phyloP scores from a whole-genome alignment of 2,329 filamentous ascomycete species.

The Arthrobotrys musiformis region DNA sequence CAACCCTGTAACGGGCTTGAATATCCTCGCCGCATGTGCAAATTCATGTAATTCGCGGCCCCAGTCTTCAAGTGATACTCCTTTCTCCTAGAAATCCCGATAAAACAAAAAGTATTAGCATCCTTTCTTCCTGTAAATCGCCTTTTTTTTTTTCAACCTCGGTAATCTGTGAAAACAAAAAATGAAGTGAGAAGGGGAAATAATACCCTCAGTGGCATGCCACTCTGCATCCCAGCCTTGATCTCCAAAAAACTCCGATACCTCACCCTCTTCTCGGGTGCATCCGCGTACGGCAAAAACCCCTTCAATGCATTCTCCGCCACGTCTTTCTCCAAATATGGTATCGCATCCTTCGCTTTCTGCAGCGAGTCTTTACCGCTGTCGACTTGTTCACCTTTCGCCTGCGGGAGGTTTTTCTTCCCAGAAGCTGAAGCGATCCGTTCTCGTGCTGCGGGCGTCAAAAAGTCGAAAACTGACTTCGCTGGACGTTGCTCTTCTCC shows the following conservation, averaged over 20 bases:
- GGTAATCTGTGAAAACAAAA: neutral
- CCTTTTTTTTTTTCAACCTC: neutral
- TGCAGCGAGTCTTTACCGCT: slow-evolving; percentile 72
- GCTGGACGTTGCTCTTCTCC: slow-evolving; percentile 84
- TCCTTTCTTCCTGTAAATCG: neutral
- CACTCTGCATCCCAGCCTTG: slow-evolving; percentile 72
- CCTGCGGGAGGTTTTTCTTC: slow-evolving; percentile 79
- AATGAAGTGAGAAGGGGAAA: neutral
- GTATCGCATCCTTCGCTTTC: slow-evolving; percentile 66
- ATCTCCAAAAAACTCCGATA: slow-evolving; percentile 85
- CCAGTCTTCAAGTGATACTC: slow-evolving; percentile 76
- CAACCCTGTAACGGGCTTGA: slow-evolving; percentile 87
- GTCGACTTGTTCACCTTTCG: slow-evolving; percentile 76
- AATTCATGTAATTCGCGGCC: slow-evolving; percentile 83
- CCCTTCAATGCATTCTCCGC: slow-evolving; percentile 67
- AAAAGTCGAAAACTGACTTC: slow-evolving; percentile 95
- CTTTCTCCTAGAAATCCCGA: slow-evolving; percentile 60
- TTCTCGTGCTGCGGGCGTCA: slow-evolving; percentile 80
- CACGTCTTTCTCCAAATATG: slow-evolving; percentile 63
- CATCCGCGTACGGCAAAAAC: slow-evolving; percentile 85
- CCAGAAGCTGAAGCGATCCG: slow-evolving; percentile 80
- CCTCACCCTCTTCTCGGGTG: slow-evolving; percentile 79
- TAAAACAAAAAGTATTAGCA: neutral
- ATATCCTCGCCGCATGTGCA: slow-evolving; percentile 77
- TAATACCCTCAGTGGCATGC: slow-evolving; percentile 69